phyloP scores from a whole-genome alignment of 1,284 basidiomycete genomes.

The Meira miltonrushii region DNA sequence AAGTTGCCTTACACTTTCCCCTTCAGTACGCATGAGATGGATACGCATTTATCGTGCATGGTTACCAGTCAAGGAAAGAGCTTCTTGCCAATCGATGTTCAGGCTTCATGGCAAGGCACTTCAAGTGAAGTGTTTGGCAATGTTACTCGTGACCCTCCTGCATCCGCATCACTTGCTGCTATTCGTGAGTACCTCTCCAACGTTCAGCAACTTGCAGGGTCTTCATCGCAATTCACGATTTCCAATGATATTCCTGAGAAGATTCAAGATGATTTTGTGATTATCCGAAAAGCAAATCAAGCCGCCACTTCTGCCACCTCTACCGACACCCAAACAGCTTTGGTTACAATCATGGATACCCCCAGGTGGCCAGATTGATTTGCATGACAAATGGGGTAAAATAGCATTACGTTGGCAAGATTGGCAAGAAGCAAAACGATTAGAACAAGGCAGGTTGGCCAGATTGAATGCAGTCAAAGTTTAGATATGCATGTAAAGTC shows the following conservation, averaged over 20 bases:
- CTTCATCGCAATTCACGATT: slow-evolving; percentile 13
- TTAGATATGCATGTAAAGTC: too few relatives aligned
- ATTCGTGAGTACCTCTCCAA: not conserved
- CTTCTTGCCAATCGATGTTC: slow-evolving; percentile 61
- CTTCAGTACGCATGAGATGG: too few relatives aligned
- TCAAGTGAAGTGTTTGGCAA: too few relatives aligned
- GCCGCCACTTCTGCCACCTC: not conserved
- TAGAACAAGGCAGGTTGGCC: not conserved
- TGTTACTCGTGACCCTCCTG: not conserved
- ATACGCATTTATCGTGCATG: too few relatives aligned
- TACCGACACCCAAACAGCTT: not conserved
- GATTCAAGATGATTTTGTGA: slow-evolving; percentile 46
- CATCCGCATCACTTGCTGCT: not conserved
- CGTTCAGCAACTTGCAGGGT: not conserved
- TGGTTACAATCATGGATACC: not conserved
- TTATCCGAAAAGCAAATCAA: slow-evolving; percentile 17
- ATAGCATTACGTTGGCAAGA: slow-evolving; percentile 1
- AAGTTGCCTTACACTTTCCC: too few relatives aligned
- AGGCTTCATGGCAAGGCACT: not conserved
- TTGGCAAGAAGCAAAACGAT: not conserved
- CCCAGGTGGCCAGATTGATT: not conserved
- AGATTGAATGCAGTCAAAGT: not conserved
- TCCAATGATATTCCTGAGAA: slow-evolving; percentile 34
- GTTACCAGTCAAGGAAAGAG: too few relatives aligned
- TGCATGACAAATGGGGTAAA: not conserved